phyloP scores from a whole-genome alignment of 164 flowering plant species.

The Nelumbo lutea region DNA sequence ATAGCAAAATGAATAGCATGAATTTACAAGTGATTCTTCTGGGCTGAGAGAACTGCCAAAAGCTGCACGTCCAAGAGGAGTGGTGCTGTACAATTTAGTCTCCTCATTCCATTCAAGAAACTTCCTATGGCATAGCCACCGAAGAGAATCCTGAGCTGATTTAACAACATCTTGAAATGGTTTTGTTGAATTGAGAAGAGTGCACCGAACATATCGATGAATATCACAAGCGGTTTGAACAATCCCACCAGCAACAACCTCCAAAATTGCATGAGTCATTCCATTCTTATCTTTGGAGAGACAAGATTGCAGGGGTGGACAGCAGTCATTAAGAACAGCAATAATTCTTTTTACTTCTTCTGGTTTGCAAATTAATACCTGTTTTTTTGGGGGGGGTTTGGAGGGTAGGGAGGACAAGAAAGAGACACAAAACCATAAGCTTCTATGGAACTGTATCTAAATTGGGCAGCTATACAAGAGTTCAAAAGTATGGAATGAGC shows the following conservation, averaged over 20 bases:
- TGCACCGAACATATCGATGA: conserved; percentile 91
- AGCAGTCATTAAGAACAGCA: conserved; percentile 65
- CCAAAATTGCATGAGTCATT: conserved; percentile 98
- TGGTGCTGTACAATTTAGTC: conserved; percentile 78
- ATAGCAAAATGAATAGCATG: not conserved
- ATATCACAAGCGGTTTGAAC: conserved; percentile 94
- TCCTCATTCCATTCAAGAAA: conserved; percentile 97
- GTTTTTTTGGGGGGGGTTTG: not conserved
- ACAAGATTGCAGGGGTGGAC: conserved; percentile 88
- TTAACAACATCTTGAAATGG: conserved; percentile 95
- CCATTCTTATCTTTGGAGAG: conserved; percentile 94
- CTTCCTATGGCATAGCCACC: conserved; percentile 83
- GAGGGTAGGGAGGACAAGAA: conserved; percentile 2
- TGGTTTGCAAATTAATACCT: conserved; percentile 87
- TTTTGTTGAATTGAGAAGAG: conserved; percentile 91
- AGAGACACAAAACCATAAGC: conserved; percentile 8
- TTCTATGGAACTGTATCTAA: not conserved
- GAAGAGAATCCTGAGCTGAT: conserved; percentile 95
- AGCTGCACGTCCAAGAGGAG: conserved; percentile 96
- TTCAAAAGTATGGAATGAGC: not conserved
- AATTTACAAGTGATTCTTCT: conserved; percentile 91
- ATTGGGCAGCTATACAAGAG: not conserved
- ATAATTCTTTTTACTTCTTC: conserved; percentile 74
- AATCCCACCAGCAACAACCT: conserved; percentile 95
- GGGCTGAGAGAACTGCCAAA: conserved; percentile 96